A percentile compares a stretch with the other conserved stretches of the same genome.
phyloP scores from a whole-genome alignment of 768 basidiomycete species.

The Dacryopinax primogenitus region DNA sequence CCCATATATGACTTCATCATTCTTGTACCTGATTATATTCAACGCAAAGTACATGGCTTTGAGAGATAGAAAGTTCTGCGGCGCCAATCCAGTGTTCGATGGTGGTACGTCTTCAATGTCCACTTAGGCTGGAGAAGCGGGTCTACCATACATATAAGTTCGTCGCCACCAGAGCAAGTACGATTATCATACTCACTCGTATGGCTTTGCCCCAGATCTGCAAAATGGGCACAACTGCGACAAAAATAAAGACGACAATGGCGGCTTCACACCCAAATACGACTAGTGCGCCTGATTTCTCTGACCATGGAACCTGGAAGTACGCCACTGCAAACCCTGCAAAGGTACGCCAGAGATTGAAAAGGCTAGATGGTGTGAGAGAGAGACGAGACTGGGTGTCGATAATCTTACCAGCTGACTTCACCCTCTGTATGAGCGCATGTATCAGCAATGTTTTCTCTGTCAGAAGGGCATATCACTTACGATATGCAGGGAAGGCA shows the following conservation, averaged over 20 bases:
- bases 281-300: slow-evolving; percentile 46
- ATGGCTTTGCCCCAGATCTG: background rate
- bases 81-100: background rate
- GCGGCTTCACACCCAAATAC: slow-evolving; percentile 52
- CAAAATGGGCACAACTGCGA: background rate
- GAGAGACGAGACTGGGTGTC: background rate
- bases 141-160: background rate
- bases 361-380: slow-evolving; percentile 43
- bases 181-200: background rate
- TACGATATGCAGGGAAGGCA: background rate
- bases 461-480: background rate
- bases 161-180: background rate
- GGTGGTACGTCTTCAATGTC: background rate
- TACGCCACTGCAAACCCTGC: slow-evolving; percentile 49
- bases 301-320: slow-evolving; percentile 55
- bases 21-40: background rate
- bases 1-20: background rate
- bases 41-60: background rate
- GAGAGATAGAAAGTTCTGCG: background rate
- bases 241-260: slow-evolving; percentile 26
- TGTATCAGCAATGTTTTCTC: background rate
- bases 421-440: slow-evolving; percentile 36
- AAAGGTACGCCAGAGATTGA: slow-evolving; percentile 41
- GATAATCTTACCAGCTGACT: slow-evolving; percentile 23
- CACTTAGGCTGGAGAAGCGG: slow-evolving; percentile 2